A percentile compares a stretch with the other conserved stretches of the same genome.
Evolutionary conservation across 2,329 filamentous ascomycete genomes (phyloP).

Genomic region (Monascus ruber): DNA sequence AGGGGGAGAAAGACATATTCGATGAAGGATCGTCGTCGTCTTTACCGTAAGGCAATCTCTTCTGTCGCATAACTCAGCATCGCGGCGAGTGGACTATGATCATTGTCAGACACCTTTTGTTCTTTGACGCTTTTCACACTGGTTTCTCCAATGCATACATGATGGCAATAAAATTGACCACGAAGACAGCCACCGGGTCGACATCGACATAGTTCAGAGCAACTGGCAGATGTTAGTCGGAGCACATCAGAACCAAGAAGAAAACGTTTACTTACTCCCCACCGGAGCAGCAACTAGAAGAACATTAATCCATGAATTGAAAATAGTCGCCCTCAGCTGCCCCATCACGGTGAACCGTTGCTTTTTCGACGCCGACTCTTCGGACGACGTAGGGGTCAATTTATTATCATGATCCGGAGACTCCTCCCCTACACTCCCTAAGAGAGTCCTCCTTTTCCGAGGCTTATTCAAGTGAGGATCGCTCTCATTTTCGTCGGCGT

Average conservation of each 20-base stretch:
- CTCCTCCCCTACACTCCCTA: conserved; percentile 8
- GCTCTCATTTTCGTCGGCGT: conserved; percentile 6
- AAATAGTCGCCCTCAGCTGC: conserved; percentile 53
- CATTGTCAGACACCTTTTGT: not conserved
- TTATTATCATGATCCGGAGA: conserved; percentile 4
- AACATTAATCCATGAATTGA: conserved; percentile 80
- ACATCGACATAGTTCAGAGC: conserved; percentile 55
- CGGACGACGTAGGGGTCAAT: conserved; percentile 1
- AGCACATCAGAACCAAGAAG: not conserved
- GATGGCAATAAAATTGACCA: conserved; percentile 89
- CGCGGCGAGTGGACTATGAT: conserved; percentile 56
- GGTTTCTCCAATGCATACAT: conserved; percentile 35
- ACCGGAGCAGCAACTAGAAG: conserved; percentile 66
- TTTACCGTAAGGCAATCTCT: conserved; percentile 55
- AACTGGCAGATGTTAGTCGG: conserved; percentile 30
- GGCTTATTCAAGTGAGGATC: conserved; percentile 6
- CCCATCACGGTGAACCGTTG: conserved; percentile 27
- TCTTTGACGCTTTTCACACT: not conserved
- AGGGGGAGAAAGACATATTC: not conserved
- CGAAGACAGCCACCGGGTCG: conserved; percentile 57
- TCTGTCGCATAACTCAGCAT: conserved; percentile 84
- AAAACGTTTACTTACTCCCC: conserved; percentile 40
- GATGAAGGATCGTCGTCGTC: conserved; percentile 21
- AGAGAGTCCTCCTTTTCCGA: conserved; percentile 15
- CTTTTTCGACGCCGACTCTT: conserved; percentile 10